phyloP scores from a whole-genome alignment of 352 stramenopile species.

The Globisporangium nunn region DNA sequence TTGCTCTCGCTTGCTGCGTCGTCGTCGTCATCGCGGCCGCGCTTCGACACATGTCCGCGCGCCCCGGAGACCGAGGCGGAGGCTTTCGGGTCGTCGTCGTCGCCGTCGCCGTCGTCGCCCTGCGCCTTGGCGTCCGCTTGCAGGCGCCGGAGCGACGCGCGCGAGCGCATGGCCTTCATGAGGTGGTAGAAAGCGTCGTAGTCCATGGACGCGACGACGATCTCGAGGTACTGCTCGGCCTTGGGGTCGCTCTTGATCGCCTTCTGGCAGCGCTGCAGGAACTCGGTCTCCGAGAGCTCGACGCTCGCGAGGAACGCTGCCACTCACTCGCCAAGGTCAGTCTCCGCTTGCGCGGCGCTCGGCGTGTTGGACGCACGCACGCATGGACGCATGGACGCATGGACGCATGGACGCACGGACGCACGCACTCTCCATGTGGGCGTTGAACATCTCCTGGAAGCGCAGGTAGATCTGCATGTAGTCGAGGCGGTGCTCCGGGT shows the following conservation, averaged over 20 bases:
- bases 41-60: background rate
- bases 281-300: conserved; percentile 51
- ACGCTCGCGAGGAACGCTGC: conserved; percentile 48
- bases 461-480: conserved; percentile 69
- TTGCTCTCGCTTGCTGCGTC: background rate
- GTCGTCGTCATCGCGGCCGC: background rate
- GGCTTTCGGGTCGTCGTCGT: conserved; percentile 6
- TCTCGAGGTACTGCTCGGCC: conserved; percentile 61
- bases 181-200: conserved; percentile 66
- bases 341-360: background rate
- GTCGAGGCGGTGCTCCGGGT: conserved; percentile 56
- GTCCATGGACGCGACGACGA: conserved; percentile 75
- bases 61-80: background rate
- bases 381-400: too few species aligned
- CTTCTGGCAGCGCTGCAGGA: conserved; percentile 39
- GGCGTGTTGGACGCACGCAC: too few species aligned
- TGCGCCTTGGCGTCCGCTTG: conserved; percentile 24
- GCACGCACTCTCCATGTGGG: conserved; percentile 39
- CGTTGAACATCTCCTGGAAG: conserved; percentile 73
- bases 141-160: conserved; percentile 34
- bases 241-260: conserved; percentile 51
- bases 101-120: background rate
- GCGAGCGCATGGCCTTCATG: conserved; percentile 66
- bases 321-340: background rate
- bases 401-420: too few species aligned